Conservation (phyloP, 2,329 filamentous ascomycete genomes). For the Diplodia mutila region DNA sequence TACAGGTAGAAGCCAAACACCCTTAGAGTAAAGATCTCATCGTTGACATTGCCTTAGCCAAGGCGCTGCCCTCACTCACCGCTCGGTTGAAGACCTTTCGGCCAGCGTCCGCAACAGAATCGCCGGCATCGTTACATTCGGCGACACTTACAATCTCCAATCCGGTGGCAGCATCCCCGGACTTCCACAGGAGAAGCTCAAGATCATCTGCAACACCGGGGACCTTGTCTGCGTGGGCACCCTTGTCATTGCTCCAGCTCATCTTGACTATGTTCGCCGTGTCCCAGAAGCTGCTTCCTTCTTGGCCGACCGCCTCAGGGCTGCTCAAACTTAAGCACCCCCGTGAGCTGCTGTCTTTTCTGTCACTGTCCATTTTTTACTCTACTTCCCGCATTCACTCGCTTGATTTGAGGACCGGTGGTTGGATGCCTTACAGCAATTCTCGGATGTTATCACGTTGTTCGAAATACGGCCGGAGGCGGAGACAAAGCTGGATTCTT, state of each 20-base stretch:
- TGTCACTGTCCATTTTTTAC: too few relatives aligned
- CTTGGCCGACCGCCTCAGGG: background rate
- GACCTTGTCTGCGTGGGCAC: constrained; percentile 44
- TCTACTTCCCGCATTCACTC: background rate
- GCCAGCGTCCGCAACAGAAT: constrained; percentile 36
- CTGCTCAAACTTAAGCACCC: background rate
- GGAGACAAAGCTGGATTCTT: too few relatives aligned
- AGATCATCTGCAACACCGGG: constrained; percentile 41
- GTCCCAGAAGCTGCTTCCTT: background rate
- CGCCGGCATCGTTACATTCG: constrained; percentile 46
- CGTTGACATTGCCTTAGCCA: constrained; percentile 34
- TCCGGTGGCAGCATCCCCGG: constrained; percentile 40
- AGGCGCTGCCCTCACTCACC: constrained; percentile 45
- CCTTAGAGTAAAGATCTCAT: background rate
- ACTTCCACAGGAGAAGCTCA: constrained; percentile 39
- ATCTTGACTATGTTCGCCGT: constrained; percentile 37
- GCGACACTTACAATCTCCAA: constrained; percentile 47
- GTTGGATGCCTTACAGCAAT: background rate
- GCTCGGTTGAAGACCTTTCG: constrained; percentile 37
- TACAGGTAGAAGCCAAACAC: constrained; percentile 43
- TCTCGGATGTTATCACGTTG: too few relatives aligned
- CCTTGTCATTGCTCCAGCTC: constrained; percentile 38
- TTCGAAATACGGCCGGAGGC: too few relatives aligned
- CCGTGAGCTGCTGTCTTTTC: too few relatives aligned
- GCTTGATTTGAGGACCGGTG: background rate